Conservation (phyloP, 345 rosid genomes). For the Eutrema yunnanense region DNA sequence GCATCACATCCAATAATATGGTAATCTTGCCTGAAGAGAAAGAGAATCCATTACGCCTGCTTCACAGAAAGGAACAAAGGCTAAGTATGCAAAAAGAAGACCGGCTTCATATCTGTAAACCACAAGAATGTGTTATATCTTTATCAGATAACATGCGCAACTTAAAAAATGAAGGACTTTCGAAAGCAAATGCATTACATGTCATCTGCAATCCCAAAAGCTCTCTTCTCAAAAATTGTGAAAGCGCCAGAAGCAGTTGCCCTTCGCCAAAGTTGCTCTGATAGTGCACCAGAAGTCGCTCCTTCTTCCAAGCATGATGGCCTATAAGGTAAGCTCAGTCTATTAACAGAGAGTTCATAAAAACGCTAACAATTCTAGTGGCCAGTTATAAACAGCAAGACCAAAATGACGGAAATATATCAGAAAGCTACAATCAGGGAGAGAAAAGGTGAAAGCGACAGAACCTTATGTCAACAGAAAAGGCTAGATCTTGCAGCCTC, state of each 20-base stretch:
- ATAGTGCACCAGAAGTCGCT: slow-evolving; percentile 36
- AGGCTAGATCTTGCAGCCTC: slow-evolving; percentile 84
- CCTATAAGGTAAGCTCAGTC: slow-evolving; percentile 29
- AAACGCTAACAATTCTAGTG: background rate
- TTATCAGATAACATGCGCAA: slow-evolving; percentile 1
- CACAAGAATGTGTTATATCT: slow-evolving; percentile 11
- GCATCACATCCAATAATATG: background rate
- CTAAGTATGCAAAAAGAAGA: slow-evolving; percentile 86
- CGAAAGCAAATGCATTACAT: slow-evolving; percentile 41
- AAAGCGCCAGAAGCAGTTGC: slow-evolving; percentile 77
- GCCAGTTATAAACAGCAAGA: slow-evolving; percentile 8
- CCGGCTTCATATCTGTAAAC: slow-evolving; percentile 83
- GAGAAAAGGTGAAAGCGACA: slow-evolving; percentile 4
- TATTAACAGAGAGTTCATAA: slow-evolving; percentile 2
- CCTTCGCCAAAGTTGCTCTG: slow-evolving; percentile 90
- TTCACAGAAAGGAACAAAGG: slow-evolving; percentile 93
- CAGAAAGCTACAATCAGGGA: slow-evolving; percentile 2
- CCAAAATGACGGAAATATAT: background rate
- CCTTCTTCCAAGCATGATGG: slow-evolving; percentile 52
- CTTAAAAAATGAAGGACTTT: background rate
- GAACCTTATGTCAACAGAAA: slow-evolving; percentile 85
- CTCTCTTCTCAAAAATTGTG: slow-evolving; percentile 68
- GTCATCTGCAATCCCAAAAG: slow-evolving; percentile 95
- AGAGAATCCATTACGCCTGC: slow-evolving; percentile 76
- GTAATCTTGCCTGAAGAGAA: slow-evolving; percentile 65